Evolutionary conservation across 139 green algal species (phyloP).

Genomic region (Closterium sp.): DNA sequence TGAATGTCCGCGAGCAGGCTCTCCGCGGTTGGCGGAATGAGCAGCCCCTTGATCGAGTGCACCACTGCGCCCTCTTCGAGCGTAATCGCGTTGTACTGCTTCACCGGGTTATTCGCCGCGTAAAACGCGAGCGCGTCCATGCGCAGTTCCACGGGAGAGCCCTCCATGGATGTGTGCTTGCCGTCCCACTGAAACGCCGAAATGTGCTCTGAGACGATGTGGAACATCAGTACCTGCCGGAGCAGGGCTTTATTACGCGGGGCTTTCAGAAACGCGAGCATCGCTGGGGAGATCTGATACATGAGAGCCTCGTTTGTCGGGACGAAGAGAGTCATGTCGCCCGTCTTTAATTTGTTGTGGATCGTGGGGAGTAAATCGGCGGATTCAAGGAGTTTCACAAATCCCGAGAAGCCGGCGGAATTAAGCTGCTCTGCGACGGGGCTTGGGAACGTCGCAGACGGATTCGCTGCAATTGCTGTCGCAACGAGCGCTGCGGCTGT

Average conservation of each 20-base stretch:
- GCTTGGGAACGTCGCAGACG: neutral
- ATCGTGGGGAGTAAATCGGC: neutral
- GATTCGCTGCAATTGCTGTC: neutral
- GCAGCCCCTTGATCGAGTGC: conserved; percentile 1
- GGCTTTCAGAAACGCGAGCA: neutral
- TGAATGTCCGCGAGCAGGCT: neutral
- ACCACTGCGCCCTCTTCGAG: neutral
- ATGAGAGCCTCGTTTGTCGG: neutral
- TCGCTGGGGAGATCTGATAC: neutral
- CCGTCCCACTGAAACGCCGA: neutral
- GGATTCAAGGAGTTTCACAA: neutral
- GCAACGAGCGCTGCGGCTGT: neutral
- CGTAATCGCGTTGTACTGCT: neutral
- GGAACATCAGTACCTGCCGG: neutral
- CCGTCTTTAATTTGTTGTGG: neutral
- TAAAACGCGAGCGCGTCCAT: conserved; percentile 8
- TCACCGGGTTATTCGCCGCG: neutral
- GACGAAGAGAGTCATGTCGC: neutral
- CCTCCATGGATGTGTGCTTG: neutral
- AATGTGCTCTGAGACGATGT: neutral
- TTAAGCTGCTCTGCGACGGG: neutral
- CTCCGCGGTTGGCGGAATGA: neutral
- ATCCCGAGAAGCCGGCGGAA: neutral
- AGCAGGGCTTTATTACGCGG: neutral
- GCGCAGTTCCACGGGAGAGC: neutral